These are phyloP conservation scores for Phytophthora quininea DNA, from an alignment of 352 stramenopile species.

Conservation along the genomic window DNA sequence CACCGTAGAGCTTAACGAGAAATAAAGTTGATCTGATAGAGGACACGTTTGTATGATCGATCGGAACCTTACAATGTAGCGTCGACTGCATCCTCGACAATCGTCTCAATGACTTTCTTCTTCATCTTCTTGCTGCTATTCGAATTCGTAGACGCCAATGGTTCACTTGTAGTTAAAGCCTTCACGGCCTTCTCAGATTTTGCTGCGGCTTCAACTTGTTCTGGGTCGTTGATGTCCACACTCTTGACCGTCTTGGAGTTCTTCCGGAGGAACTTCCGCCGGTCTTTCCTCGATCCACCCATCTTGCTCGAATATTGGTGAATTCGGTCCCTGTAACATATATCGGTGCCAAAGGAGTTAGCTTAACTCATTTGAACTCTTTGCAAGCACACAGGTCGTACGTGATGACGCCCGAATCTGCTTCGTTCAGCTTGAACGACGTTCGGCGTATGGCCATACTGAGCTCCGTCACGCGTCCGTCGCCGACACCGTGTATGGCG, in stretches of 20 bases:
- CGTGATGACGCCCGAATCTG: conserved; percentile 76
- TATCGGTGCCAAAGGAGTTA: too few relatives aligned
- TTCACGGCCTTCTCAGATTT: conserved; percentile 14
- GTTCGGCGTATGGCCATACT: conserved; percentile 64
- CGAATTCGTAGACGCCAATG: conserved; percentile 16
- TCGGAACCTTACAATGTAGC: conserved; percentile 45
- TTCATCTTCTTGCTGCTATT: conserved; percentile 33
- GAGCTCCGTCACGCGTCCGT: conserved; percentile 53
- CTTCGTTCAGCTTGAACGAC: conserved; percentile 66
- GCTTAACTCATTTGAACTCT: not conserved
- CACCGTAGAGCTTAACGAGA: not conserved
- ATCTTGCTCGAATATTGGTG: conserved; percentile 81
- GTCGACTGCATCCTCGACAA: conserved; percentile 63
- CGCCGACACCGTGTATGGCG: conserved; percentile 56
- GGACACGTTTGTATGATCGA: not conserved
- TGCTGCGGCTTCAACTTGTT: conserved; percentile 19
- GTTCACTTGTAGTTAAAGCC: conserved; percentile 9
- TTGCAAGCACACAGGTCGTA: conserved; percentile 32
- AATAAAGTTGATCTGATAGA: conserved; percentile 2
- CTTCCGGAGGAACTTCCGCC: conserved; percentile 69
- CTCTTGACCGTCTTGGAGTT: conserved; percentile 34
- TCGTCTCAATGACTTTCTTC: conserved; percentile 35
- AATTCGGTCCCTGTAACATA: conserved; percentile 58
- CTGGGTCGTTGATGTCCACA: conserved; percentile 43
- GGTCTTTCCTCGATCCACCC: conserved; percentile 61